Evolutionary conservation across 2,329 filamentous ascomycete genomes (phyloP), one percentile per base, ranked within the genome.

Genomic region (Fusarium cyanostomum): DNA sequence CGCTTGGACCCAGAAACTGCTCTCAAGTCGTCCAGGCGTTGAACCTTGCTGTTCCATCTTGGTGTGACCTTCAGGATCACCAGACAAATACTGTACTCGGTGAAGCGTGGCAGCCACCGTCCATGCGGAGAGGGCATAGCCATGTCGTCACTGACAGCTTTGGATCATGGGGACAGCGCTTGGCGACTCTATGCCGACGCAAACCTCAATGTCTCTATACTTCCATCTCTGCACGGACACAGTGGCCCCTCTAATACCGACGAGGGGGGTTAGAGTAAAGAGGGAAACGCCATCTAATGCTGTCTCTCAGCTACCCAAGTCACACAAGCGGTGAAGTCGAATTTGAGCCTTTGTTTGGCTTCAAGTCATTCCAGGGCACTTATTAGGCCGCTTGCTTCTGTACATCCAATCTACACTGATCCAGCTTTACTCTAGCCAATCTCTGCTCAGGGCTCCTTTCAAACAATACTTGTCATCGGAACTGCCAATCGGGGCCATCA

Each of bases 401-500:
- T n/a, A 28, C 15, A 31, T 18, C 16, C 7, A 37, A 8, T 26
- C 26, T 18, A 33, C 18, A 38, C 13, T 27, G 43, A 6, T 5
- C 34, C 27, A 31, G 34, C 24, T 62, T 12, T 34, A 37, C 42
- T 28, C 30, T 6, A 16, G 24, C 24, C 38, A 62, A 37, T 27
- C 34, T 21, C 37, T 45, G 27, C 39, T 31, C 8, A n/a, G 44
- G 15, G n/a, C n/a, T n/a, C n/a, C n/a, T n/a, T 28, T 26, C 33
- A 13, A 31, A 28, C 21, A 12, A 49, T 34, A 38, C 38, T 16
- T 41, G 15, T 30, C 15, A 43, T 53, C 43, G 31, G 38, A 52
- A 52, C 21, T 24, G 45, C 31, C 15, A 8, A 8, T 30, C 38
- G 52, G 57, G 30, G 56, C 33, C 33, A 44, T 50, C 48, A 48